Conservation (phyloP, 2,329 filamentous ascomycete genomes). For the Alternaria triticimaculans region DNA sequence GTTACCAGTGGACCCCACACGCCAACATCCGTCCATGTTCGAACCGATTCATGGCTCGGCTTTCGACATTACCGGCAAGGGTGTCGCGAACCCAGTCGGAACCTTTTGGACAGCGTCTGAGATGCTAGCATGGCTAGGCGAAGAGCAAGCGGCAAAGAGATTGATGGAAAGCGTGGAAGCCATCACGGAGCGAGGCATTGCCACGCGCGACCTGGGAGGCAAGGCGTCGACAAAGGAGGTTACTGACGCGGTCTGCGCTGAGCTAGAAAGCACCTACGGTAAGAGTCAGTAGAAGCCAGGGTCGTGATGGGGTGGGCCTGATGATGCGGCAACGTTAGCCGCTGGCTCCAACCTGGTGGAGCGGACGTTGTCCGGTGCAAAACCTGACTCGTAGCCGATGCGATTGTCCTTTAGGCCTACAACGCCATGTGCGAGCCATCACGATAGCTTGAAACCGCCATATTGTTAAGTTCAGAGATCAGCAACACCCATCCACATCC, state of each 20-base stretch:
- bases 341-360: background rate
- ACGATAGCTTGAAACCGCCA: background rate
- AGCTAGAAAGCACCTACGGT: slow-evolving; percentile 39
- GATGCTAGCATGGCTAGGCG: slow-evolving; percentile 65
- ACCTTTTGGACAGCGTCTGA: slow-evolving; percentile 67
- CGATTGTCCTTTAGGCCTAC: background rate
- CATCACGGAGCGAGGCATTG: slow-evolving; percentile 60
- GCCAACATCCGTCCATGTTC: slow-evolving; percentile 66
- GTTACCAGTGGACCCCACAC: slow-evolving; percentile 63
- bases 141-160: slow-evolving; percentile 57
- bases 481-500: background rate
- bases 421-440: background rate
- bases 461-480: background rate
- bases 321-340: background rate
- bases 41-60: slow-evolving; percentile 67
- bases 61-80: slow-evolving; percentile 65
- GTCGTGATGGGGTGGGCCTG: background rate
- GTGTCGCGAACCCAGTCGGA: slow-evolving; percentile 63
- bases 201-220: slow-evolving; percentile 63
- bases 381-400: background rate
- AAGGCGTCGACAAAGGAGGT: slow-evolving; percentile 51
- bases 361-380: background rate
- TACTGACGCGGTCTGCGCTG: slow-evolving; percentile 51
- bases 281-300: background rate
- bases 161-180: slow-evolving; percentile 62